phyloP scores from a whole-genome alignment of 2,329 filamentous ascomycete genomes.

The Hypoxylon sp. region DNA sequence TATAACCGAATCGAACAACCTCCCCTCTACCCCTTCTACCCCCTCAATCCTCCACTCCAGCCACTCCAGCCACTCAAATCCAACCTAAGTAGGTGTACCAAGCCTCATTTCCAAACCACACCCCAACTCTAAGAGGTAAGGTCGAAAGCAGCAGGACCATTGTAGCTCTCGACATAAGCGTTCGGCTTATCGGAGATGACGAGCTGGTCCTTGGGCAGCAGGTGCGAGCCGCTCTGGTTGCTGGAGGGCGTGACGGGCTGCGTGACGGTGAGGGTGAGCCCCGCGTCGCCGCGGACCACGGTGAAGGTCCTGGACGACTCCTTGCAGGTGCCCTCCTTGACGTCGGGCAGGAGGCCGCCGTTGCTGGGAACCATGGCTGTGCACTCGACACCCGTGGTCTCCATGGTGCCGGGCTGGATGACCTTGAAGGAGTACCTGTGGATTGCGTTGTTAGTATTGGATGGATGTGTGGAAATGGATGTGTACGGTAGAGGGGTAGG shows the following conservation, averaged over 20 bases:
- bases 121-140: constrained; percentile 6
- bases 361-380: constrained; percentile 40
- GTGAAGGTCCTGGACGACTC: constrained; percentile 53
- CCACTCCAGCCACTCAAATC: background rate
- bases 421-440: constrained; percentile 42
- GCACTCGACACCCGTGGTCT: constrained; percentile 50
- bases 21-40: too few species aligned
- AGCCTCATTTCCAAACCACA: background rate
- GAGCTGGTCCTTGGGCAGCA: constrained; percentile 50
- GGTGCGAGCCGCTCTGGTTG: constrained; percentile 50
- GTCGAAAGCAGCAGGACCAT: constrained; percentile 49
- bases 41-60: background rate
- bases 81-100: background rate
- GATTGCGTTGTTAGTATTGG: constrained; percentile 8
- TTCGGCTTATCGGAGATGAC: constrained; percentile 46
- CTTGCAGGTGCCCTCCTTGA: constrained; percentile 51
- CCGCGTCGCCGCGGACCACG: constrained; percentile 46
- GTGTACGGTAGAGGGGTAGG: background rate
- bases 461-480: too few species aligned
- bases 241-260: constrained; percentile 50
- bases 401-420: constrained; percentile 47
- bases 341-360: constrained; percentile 52
- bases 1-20: too few species aligned
- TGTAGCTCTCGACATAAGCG: constrained; percentile 52
- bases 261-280: constrained; percentile 50